phyloP scores from a whole-genome alignment of 1,139 yeast genomes.

The Groenewaldozyma sp. region DNA sequence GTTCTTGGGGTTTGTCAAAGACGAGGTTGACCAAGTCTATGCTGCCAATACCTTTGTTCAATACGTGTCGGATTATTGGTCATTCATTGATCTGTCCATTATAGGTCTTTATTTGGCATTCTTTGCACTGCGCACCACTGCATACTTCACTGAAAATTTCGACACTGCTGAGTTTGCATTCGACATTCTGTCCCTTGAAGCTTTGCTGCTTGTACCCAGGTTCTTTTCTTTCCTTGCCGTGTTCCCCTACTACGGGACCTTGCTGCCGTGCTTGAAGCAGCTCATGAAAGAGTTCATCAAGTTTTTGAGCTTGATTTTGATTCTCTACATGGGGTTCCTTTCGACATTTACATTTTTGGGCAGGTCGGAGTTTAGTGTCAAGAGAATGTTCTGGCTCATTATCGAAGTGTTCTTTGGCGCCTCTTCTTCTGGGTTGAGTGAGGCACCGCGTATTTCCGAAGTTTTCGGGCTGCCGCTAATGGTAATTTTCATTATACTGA shows the following conservation, averaged over 20 bases:
- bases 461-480: slow-evolving; percentile 27
- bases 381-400: slow-evolving; percentile 28
- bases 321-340: slow-evolving; percentile 27
- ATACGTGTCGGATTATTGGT: slow-evolving; percentile 27
- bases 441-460: slow-evolving; percentile 24
- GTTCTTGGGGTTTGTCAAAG: slow-evolving; percentile 28
- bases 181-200: slow-evolving; percentile 27
- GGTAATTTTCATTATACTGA: slow-evolving; percentile 25
- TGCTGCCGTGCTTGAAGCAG: slow-evolving; percentile 27
- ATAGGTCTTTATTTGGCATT: slow-evolving; percentile 22
- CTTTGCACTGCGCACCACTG: slow-evolving; percentile 17
- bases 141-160: slow-evolving; percentile 15
- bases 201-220: slow-evolving; percentile 26
- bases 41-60: slow-evolving; percentile 25
- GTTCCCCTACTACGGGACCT: slow-evolving; percentile 29
- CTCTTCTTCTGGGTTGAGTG: slow-evolving; percentile 26
- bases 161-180: slow-evolving; percentile 19
- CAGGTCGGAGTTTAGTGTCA: slow-evolving; percentile 21
- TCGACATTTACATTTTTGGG: slow-evolving; percentile 29
- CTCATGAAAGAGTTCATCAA: slow-evolving; percentile 27
- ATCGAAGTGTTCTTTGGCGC: slow-evolving; percentile 29
- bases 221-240: slow-evolving; percentile 26
- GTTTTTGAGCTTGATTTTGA: slow-evolving; percentile 25
- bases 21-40: slow-evolving; percentile 26
- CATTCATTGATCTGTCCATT: slow-evolving; percentile 24